Evolutionary conservation across 2,329 filamentous ascomycete species (phyloP).

Genomic region (Arthrobotrys musiformis): DNA sequence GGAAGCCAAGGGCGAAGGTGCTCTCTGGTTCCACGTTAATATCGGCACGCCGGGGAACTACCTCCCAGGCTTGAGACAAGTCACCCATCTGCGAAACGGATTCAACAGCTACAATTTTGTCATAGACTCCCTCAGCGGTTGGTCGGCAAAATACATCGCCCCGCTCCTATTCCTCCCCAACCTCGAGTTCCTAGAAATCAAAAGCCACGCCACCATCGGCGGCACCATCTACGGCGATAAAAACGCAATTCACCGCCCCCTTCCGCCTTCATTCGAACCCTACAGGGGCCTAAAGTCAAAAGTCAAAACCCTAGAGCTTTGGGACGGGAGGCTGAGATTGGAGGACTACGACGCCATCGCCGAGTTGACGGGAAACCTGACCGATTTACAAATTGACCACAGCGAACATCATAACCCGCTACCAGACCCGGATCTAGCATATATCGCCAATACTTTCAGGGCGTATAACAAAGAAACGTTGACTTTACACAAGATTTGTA

Average conservation of each 20-base stretch:
- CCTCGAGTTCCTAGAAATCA: background rate
- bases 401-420: background rate
- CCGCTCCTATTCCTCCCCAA: conserved; percentile 7
- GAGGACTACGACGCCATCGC: conserved; percentile 17
- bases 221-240: background rate
- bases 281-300: conserved; percentile 5
- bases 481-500: background rate
- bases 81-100: background rate
- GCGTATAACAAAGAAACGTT: background rate
- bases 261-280: background rate
- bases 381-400: background rate
- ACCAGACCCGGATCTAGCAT: background rate
- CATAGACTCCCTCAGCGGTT: conserved; percentile 4
- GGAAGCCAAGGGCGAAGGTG: background rate
- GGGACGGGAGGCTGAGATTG: background rate
- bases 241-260: background rate
- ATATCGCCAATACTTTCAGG: background rate
- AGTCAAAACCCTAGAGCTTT: background rate
- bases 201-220: conserved; percentile 8
- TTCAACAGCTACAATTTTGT: background rate
- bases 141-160: conserved; percentile 2
- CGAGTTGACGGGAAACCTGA: background rate
- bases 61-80: background rate
- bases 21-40: conserved; percentile 18
- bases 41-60: conserved; percentile 3